A percentile compares a stretch with the other conserved stretches of the same genome.
Evolutionary conservation across 2,329 filamentous ascomycete species (phyloP).

Genomic region (Pseudocercospora ulei): DNA sequence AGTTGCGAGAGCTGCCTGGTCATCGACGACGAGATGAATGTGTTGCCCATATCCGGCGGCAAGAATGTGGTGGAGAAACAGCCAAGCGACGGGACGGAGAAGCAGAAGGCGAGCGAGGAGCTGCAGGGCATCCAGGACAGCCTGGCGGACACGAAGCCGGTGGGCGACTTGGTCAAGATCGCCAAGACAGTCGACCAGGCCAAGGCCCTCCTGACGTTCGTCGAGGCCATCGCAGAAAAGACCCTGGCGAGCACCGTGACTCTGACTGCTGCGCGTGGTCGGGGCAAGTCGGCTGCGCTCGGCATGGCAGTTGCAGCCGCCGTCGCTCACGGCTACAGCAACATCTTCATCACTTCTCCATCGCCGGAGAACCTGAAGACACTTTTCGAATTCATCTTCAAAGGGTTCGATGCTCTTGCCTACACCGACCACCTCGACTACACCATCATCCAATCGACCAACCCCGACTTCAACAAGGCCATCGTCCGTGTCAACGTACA

Average conservation of each 20-base stretch:
- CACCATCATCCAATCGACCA: constrained; percentile 94
- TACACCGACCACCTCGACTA: constrained; percentile 96
- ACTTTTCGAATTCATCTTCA: constrained; percentile 95
- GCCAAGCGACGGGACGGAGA: constrained; percentile 60
- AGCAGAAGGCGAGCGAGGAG: constrained; percentile 60
- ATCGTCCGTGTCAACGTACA: constrained; percentile 96
- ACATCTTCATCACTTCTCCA: constrained; percentile 97
- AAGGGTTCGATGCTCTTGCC: constrained; percentile 86
- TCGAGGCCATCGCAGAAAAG: constrained; percentile 93
- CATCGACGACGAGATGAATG: constrained; percentile 95
- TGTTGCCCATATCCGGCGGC: constrained; percentile 89
- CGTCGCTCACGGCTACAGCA: constrained; percentile 92
- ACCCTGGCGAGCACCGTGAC: constrained; percentile 88
- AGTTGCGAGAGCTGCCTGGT: constrained; percentile 90
- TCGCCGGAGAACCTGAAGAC: constrained; percentile 98
- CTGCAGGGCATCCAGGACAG: constrained; percentile 80
- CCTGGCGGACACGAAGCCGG: constrained; percentile 71
- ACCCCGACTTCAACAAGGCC: constrained; percentile 97
- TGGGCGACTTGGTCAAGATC: constrained; percentile 72
- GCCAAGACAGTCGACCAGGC: constrained; percentile 91
- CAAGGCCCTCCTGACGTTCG: constrained; percentile 91
- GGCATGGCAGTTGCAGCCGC: constrained; percentile 91
- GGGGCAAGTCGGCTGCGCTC: constrained; percentile 92
- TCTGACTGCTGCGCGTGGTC: constrained; percentile 82
- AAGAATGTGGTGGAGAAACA: constrained; percentile 79